phyloP scores from a whole-genome alignment of 768 basidiomycete genomes.

The Artomyces pyxidatus region DNA sequence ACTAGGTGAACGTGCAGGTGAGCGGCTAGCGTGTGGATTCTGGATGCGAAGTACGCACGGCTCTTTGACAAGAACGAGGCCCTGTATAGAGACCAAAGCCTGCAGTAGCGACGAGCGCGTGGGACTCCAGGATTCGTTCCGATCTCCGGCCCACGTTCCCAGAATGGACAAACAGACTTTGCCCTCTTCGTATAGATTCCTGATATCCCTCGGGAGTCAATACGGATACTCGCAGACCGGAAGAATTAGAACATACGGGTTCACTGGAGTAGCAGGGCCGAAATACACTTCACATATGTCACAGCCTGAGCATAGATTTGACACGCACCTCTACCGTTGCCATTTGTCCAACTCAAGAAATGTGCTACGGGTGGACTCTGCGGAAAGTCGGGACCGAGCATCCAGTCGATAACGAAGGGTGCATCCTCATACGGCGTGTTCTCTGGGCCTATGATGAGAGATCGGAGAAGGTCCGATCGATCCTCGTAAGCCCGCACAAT shows the following conservation, averaged over 20 bases:
- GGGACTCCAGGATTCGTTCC: conserved; percentile 81
- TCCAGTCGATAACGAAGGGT: conserved; percentile 93
- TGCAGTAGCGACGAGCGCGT: conserved; percentile 82
- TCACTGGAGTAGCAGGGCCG: conserved; percentile 38
- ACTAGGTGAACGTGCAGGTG: conserved; percentile 26
- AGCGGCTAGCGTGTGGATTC: conserved; percentile 1
- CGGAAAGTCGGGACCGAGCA: conserved; percentile 78
- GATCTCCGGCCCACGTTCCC: conserved; percentile 89
- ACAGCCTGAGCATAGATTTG: background rate
- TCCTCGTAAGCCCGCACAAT: conserved; percentile 88
- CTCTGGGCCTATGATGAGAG: conserved; percentile 84
- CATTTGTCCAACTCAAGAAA: conserved; percentile 92
- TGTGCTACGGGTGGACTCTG: conserved; percentile 78
- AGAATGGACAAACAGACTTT: conserved; percentile 90
- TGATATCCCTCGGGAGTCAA: conserved; percentile 19
- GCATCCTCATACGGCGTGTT: conserved; percentile 95
- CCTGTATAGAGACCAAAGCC: conserved; percentile 90
- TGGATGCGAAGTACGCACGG: conserved; percentile 48
- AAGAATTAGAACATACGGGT: conserved; percentile 51
- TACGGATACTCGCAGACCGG: no score
- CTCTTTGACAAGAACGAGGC: conserved; percentile 85
- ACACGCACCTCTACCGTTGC: conserved; percentile 72
- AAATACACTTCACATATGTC: conserved; percentile 1
- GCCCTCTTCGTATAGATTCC: conserved; percentile 91
- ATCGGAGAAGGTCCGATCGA: conserved; percentile 77